phyloP scores from a whole-genome alignment of 495 filamentous ascomycete genomes.

The Xylona heveae region DNA sequence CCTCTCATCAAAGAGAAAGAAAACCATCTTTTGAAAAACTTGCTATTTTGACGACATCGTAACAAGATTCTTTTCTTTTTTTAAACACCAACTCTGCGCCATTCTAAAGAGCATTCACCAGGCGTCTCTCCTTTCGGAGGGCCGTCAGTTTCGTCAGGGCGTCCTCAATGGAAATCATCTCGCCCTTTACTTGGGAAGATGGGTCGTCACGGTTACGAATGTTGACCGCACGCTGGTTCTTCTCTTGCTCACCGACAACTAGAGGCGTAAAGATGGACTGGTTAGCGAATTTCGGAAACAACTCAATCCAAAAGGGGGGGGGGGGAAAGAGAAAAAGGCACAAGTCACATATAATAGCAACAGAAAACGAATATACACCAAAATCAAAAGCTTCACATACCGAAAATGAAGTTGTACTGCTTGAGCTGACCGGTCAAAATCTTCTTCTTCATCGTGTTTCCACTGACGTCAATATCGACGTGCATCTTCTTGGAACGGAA shows the following conservation, averaged over 20 bases:
- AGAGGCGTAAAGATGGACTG: not conserved
- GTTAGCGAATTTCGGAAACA: not conserved
- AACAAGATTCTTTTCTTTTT: no score
- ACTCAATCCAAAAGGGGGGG: no score
- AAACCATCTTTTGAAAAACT: no score
- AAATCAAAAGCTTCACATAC: slow-evolving; percentile 30
- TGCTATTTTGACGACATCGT: no score
- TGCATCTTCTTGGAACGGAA: slow-evolving; percentile 41
- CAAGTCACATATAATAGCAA: not conserved
- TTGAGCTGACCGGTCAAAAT: slow-evolving; percentile 69
- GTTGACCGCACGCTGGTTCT: slow-evolving; percentile 56
- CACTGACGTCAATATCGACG: slow-evolving; percentile 69
- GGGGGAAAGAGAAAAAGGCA: not conserved
- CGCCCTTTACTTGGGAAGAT: slow-evolving; percentile 52
- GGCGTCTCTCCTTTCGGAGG: slow-evolving; percentile 41
- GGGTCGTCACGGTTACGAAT: slow-evolving; percentile 80
- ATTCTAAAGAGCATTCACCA: slow-evolving; percentile 26
- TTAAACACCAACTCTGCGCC: slow-evolving; percentile 7
- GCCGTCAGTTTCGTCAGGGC: slow-evolving; percentile 48
- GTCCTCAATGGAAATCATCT: slow-evolving; percentile 54
- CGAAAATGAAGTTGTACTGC: slow-evolving; percentile 85
- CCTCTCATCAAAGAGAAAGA: no score
- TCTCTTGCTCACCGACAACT: slow-evolving; percentile 76
- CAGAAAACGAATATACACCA: not conserved
- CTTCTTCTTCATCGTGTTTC: slow-evolving; percentile 94